Percentiles rank a stretch among this genome's conserved stretches.
Conservation (phyloP, 163 green algal genomes). For the Picocystis sp. region DNA sequence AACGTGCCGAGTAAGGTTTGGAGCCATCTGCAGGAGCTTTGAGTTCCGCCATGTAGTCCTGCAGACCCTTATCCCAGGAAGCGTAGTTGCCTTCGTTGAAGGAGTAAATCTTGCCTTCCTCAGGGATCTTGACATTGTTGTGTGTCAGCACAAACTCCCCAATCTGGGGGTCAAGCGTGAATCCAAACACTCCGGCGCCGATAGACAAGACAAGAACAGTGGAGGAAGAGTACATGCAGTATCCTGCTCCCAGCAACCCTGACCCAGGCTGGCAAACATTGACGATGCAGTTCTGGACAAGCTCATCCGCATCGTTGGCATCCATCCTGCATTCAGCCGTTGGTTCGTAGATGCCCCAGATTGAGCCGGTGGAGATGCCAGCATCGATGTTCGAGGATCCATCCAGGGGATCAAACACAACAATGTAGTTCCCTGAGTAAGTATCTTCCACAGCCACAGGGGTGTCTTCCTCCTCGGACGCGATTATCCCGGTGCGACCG, state of each 20-base stretch:
- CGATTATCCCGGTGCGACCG: conserved; percentile 31
- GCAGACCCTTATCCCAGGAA: conserved; percentile 25
- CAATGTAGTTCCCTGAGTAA: conserved; percentile 87
- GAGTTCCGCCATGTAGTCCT: conserved; percentile 70
- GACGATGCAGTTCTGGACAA: conserved; percentile 75
- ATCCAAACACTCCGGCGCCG: conserved; percentile 71
- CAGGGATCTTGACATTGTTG: conserved; percentile 54
- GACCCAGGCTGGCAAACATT: conserved; percentile 89
- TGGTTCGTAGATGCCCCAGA: conserved; percentile 86
- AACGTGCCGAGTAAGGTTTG: conserved; percentile 89
- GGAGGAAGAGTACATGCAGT: conserved; percentile 77
- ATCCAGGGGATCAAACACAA: conserved; percentile 96
- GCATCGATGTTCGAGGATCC: conserved; percentile 98
- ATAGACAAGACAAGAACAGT: conserved; percentile 73
- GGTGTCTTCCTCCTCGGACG: background rate
- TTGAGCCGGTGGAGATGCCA: conserved; percentile 75
- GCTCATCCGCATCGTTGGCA: conserved; percentile 22
- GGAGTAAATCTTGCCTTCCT: conserved; percentile 89
- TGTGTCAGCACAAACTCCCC: conserved; percentile 96
- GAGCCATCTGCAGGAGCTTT: conserved; percentile 56
- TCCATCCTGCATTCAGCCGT: conserved; percentile 62
- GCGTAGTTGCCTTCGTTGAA: conserved; percentile 99
- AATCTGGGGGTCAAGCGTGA: conserved; percentile 79
- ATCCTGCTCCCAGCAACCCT: conserved; percentile 71
- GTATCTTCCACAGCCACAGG: conserved; percentile 80